Evolutionary conservation across 2,329 filamentous ascomycete species (phyloP).

Genomic region (Samsoniella hepiali): DNA sequence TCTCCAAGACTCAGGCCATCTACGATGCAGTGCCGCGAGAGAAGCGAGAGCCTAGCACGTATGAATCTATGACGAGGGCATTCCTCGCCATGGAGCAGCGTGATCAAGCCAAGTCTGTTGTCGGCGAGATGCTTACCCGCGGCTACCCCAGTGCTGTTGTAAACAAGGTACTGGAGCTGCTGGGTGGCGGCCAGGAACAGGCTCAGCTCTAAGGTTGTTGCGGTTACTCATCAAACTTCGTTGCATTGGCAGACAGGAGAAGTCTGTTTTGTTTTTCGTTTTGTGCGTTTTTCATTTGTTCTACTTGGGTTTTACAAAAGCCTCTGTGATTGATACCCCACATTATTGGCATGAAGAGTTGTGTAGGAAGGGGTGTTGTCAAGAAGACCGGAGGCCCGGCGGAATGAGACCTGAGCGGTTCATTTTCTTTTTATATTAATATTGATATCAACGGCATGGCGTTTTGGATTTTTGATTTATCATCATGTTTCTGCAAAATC

Average conservation of each 20-base stretch:
- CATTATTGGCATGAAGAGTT: constrained; percentile 18
- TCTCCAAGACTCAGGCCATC: constrained; percentile 72
- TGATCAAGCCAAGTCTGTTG: constrained; percentile 70
- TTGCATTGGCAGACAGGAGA: constrained; percentile 9
- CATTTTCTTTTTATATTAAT: constrained; percentile 2
- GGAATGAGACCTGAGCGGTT: constrained; percentile 14
- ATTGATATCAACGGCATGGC: constrained; percentile 18
- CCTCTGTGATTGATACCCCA: constrained; percentile 32
- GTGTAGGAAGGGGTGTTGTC: constrained; percentile 13
- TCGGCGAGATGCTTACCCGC: constrained; percentile 84
- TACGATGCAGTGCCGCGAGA: constrained; percentile 74
- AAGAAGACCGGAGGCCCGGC: constrained; percentile 16
- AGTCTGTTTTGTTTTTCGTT: constrained; percentile 10
- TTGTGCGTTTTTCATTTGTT: constrained; percentile 25
- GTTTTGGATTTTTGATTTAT: constrained; percentile 17
- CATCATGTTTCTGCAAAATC: constrained; percentile 15
- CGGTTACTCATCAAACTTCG: not conserved
- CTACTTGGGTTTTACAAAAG: constrained; percentile 19
- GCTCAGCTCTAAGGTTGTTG: constrained; percentile 20
- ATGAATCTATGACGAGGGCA: constrained; percentile 96
- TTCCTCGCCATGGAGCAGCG: constrained; percentile 83
- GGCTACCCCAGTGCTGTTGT: constrained; percentile 91
- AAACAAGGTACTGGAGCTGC: constrained; percentile 88
- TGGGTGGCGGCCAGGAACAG: constrained; percentile 56
- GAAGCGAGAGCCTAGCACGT: constrained; percentile 92